Evolutionary conservation across 768 basidiomycete species (phyloP).

Genomic region (Sporobolomyces roseus): DNA sequence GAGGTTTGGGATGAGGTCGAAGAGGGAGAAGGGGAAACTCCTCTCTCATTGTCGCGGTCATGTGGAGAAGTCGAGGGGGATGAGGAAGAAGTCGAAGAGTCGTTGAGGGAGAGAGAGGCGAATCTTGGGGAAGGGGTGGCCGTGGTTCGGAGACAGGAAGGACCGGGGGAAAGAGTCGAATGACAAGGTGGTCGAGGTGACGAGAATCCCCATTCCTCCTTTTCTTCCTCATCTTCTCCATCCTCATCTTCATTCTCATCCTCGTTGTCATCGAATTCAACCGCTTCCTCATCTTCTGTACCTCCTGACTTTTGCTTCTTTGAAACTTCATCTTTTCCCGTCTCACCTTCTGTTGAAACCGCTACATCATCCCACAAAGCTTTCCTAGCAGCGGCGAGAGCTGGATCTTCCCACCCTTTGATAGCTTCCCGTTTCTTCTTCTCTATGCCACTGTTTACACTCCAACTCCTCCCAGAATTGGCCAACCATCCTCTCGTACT

Average conservation of each 20-base stretch:
- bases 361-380: constrained; percentile 27
- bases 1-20: not conserved
- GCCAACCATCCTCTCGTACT: not conserved
- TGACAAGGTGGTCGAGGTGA: constrained; percentile 6
- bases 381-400: constrained; percentile 24
- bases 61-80: not conserved
- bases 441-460: constrained; percentile 10
- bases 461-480: constrained; percentile 10
- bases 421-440: constrained; percentile 19
- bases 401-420: constrained; percentile 36
- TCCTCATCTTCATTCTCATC: not conserved
- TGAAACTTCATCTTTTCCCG: not conserved
- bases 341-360: not conserved
- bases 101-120: not conserved
- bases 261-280: constrained; percentile 16
- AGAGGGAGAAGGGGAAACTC: constrained; percentile 1
- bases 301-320: not conserved
- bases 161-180: constrained; percentile 4
- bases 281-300: not conserved
- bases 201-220: not conserved
- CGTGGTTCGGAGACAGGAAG: constrained; percentile 28
- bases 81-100: constrained; percentile 4
- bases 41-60: too few species aligned
- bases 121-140: not conserved
- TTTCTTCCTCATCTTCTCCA: not conserved